A percentile compares a stretch with the other conserved stretches of the same genome.
phyloP scores from a whole-genome alignment of 1,284 basidiomycete species.

The Apiotrichum mycotoxinovorans region DNA sequence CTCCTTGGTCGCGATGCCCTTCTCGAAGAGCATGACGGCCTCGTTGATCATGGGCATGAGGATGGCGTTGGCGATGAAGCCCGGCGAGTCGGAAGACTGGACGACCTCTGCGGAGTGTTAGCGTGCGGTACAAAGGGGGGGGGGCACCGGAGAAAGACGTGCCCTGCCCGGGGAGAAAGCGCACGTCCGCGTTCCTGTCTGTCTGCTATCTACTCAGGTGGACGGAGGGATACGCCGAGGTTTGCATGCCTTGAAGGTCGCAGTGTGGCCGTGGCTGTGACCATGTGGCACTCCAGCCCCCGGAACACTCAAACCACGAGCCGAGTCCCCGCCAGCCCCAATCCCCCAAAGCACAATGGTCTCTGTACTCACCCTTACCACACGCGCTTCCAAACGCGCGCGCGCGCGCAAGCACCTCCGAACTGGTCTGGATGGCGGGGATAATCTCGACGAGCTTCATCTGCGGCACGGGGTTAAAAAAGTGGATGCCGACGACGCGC shows the following conservation, averaged over 20 bases:
- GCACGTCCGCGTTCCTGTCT: neutral
- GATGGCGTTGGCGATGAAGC: constrained; percentile 56
- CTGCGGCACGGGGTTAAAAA: constrained; percentile 92
- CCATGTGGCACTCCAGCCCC: too few species aligned
- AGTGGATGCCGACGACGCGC: constrained; percentile 63
- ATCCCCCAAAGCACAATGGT: too few species aligned
- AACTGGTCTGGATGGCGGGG: constrained; percentile 82
- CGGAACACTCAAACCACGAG: too few species aligned
- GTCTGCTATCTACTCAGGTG: too few species aligned
- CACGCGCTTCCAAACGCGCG: constrained; percentile 79
- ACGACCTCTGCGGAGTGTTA: constrained; percentile 65
- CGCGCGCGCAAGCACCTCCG: constrained; percentile 70
- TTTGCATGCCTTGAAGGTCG: too few species aligned
- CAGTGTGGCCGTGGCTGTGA: too few species aligned
- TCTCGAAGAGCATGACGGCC: constrained; percentile 89
- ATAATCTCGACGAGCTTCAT: constrained; percentile 88
- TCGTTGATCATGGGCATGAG: constrained; percentile 56
- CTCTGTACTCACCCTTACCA: constrained; percentile 66
- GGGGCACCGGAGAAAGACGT: too few species aligned
- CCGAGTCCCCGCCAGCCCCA: too few species aligned
- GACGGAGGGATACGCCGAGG: too few species aligned
- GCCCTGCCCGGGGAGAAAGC: too few species aligned
- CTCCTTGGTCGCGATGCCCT: constrained; percentile 83
- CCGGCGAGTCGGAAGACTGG: constrained; percentile 82
- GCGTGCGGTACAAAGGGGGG: neutral